phyloP scores from a whole-genome alignment of 768 basidiomycete genomes.

The Mycena alexandri region DNA sequence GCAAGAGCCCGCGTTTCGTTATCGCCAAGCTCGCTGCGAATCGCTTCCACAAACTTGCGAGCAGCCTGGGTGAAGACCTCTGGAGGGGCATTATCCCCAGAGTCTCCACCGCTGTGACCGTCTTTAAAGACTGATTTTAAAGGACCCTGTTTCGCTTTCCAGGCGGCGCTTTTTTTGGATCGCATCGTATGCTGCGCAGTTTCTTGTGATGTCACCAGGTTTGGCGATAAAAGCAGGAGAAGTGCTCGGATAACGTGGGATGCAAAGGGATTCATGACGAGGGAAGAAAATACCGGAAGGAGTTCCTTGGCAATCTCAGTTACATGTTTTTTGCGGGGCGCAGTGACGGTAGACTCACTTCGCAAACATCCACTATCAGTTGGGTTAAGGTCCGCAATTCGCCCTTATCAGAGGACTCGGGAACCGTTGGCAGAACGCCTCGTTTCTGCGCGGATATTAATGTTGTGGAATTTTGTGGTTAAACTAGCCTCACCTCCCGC shows the following conservation, averaged over 20 bases:
- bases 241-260: conserved; percentile 91
- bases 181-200: conserved; percentile 62
- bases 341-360: conserved; percentile 58
- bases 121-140: conserved; percentile 84
- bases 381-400: conserved; percentile 76
- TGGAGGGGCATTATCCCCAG: conserved; percentile 50
- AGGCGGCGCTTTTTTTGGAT: conserved; percentile 88
- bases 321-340: conserved; percentile 13
- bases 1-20: conserved; percentile 86
- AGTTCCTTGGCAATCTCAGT: conserved; percentile 68
- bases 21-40: conserved; percentile 66
- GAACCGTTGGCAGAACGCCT: conserved; percentile 63
- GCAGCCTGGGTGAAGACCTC: conserved; percentile 62
- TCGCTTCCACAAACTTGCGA: conserved; percentile 58
- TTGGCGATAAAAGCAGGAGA: conserved; percentile 81
- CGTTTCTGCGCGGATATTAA: conserved; percentile 54
- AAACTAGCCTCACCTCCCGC: conserved; percentile 70
- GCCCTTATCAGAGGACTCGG: conserved; percentile 67
- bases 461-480: not conserved
- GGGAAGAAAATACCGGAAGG: conserved; percentile 66
- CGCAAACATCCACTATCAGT: conserved; percentile 72
- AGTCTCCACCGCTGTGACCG: conserved; percentile 53
- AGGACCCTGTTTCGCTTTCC: conserved; percentile 83
- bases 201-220: conserved; percentile 56
- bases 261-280: conserved; percentile 89